These are phyloP conservation scores for Boletellus emodensis DNA, from an alignment of 768 basidiomycete species.

Conservation along the genomic window DNA sequence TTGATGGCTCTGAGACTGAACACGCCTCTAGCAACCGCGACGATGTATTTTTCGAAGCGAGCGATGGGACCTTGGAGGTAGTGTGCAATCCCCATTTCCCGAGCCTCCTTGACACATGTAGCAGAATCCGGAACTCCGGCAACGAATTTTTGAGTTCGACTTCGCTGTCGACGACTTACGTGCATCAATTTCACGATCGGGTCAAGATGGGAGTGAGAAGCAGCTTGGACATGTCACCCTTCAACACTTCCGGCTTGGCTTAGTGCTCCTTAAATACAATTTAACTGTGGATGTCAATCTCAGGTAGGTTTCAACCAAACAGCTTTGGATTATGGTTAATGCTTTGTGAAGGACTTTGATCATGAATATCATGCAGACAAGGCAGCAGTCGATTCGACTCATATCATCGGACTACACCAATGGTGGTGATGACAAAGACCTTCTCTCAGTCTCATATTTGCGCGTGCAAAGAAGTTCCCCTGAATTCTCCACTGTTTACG, in stretches of 20 bases:
- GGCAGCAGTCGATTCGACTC: constrained; percentile 51
- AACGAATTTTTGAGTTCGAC: constrained; percentile 74
- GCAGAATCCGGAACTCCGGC: constrained; percentile 38
- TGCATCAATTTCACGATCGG: constrained; percentile 73
- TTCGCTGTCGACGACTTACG: constrained; percentile 85
- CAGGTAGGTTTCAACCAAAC: constrained; percentile 41
- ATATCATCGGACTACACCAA: constrained; percentile 55
- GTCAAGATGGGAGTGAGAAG: constrained; percentile 57
- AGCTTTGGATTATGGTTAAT: constrained; percentile 6
- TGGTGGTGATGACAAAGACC: constrained; percentile 48
- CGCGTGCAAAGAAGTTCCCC: constrained; percentile 83
- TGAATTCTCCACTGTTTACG: constrained; percentile 73
- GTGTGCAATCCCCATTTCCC: constrained; percentile 7
- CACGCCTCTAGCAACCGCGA: constrained; percentile 40
- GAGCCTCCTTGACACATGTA: constrained; percentile 1
- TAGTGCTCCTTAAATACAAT: constrained; percentile 76
- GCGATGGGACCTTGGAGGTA: constrained; percentile 57
- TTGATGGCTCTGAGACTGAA: constrained; percentile 45
- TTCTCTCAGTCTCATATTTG: constrained; percentile 74
- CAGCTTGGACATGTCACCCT: constrained; percentile 76
- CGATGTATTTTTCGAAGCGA: constrained; percentile 71
- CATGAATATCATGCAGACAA: constrained; percentile 66
- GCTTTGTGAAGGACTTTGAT: constrained; percentile 55
- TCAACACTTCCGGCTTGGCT: constrained; percentile 70
- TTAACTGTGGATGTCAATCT: constrained; percentile 84